Evolutionary conservation across 352 stramenopile species (phyloP), one percentile per base, ranked within the genome.

Genomic region (Phytophthora pinifolia): DNA sequence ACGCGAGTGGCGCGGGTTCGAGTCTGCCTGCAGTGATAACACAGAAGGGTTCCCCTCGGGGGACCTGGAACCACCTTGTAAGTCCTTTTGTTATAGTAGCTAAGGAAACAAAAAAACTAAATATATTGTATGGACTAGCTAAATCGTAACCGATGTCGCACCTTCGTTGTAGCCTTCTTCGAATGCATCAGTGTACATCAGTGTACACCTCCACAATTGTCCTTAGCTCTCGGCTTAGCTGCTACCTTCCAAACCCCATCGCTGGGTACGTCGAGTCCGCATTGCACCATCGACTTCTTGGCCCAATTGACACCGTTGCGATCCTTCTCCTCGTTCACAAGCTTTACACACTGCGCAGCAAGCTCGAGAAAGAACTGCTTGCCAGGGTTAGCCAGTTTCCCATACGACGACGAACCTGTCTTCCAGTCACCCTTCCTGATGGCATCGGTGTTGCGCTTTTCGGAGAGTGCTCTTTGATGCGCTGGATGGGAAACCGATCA

Each of bases 351-450:
- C 30, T 61, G 15, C 10, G 53, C 53, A 12, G 43, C 43, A 25
- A 49, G 22, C 9, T 49, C 44, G 1, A 61, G 15, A 20, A 61
- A 54, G 39, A 61, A 54, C 14, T 48, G 20, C 30, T 48, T 61
- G 7, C 53, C 44, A 14, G 36, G 44, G 18, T 50, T 46, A 4
- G 13, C 38, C 9, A 58, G 39, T 33, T 45, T 51, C n/a, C 30
- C 27, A 17, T 35, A 49, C 36, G 43, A 48, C 31, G 17, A 37
- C 6, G 20, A 3, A 2, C 41, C 39, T 37, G 9, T 30, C 30
- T 54, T 61, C 44, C 53, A 54, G 42, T 49, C 44, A 12, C 53
- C 44, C 2, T 45, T 48, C 1, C 53, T 25, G 8, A 54, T 54
- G 1, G 53, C 44, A 12, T 61, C 44, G 9, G 18, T 61, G 36